phyloP scores from a whole-genome alignment of 129 eudicot species.

The Ambrosia artemisiifolia region DNA sequence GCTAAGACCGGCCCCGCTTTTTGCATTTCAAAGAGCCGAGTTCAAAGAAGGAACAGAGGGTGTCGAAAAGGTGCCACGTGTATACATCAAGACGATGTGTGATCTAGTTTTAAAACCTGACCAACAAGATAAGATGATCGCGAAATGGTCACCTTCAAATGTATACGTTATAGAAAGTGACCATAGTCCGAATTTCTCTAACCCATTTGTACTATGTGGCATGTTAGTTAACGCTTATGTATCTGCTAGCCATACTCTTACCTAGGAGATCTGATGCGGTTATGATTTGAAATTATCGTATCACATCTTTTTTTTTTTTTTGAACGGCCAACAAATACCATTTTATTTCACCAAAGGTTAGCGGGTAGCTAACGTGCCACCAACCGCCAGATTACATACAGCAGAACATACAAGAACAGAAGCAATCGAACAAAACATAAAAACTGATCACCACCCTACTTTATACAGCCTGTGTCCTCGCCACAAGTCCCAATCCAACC shows the following conservation, averaged over 20 bases:
- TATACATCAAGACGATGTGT: slow-evolving; percentile 52
- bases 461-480: too few species aligned
- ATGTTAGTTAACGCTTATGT: slow-evolving; percentile 53
- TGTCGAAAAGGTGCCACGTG: slow-evolving; percentile 47
- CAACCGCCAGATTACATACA: too few species aligned
- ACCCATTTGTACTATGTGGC: slow-evolving; percentile 60
- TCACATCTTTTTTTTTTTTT: not conserved
- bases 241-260: not conserved
- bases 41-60: slow-evolving; percentile 36
- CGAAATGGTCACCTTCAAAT: slow-evolving; percentile 60
- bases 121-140: slow-evolving; percentile 76
- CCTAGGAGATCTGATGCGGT: not conserved
- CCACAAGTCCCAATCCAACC: too few species aligned
- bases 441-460: too few species aligned
- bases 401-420: too few species aligned
- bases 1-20: slow-evolving; percentile 55
- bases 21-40: slow-evolving; percentile 40
- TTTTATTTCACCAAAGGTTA: too few species aligned
- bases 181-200: slow-evolving; percentile 76
- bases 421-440: too few species aligned
- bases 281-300: not conserved
- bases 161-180: slow-evolving; percentile 64
- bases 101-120: slow-evolving; percentile 54
- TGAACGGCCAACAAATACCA: too few species aligned
- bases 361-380: too few species aligned